phyloP scores from a whole-genome alignment of 179 eudicot species.

The Drosera spatulata region DNA sequence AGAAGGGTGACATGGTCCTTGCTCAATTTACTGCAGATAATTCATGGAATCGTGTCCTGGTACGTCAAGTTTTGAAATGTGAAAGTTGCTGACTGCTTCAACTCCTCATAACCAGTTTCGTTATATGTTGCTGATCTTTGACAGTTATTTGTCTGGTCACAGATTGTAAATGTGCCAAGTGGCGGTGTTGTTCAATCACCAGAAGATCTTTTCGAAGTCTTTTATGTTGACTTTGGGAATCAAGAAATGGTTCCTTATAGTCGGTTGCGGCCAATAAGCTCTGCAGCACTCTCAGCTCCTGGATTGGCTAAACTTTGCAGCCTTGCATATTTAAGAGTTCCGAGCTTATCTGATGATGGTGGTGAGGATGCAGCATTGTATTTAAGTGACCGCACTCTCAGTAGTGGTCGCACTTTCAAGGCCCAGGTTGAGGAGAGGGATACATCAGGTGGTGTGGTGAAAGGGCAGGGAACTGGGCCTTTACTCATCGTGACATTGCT shows the following conservation, averaged over 20 bases:
- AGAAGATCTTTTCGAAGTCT: constrained; percentile 74
- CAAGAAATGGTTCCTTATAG: constrained; percentile 76
- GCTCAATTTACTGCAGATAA: constrained; percentile 87
- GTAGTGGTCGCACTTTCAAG: constrained; percentile 47
- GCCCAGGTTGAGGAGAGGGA: constrained; percentile 75
- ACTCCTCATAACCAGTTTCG: background rate
- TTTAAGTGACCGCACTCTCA: constrained; percentile 50
- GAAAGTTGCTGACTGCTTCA: too few relatives aligned
- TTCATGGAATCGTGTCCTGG: constrained; percentile 99
- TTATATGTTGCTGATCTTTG: background rate
- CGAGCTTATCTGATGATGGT: constrained; percentile 70
- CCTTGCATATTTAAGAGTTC: constrained; percentile 79
- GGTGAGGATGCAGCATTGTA: constrained; percentile 83
- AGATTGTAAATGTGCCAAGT: constrained; percentile 80
- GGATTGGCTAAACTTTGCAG: constrained; percentile 84
- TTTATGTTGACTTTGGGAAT: constrained; percentile 90
- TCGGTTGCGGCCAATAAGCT: constrained; percentile 57
- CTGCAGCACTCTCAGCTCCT: constrained; percentile 56
- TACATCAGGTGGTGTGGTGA: constrained; percentile 79
- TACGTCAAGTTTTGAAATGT: constrained; percentile 13
- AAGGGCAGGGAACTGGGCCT: constrained; percentile 94
- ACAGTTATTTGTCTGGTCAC: constrained; percentile 1
- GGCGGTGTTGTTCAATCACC: constrained; percentile 54
- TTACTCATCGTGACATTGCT: constrained; percentile 58
- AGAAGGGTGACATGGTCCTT: constrained; percentile 84